Base-by-base conservation (phyloP, 1,139 yeast species). In the Debaryomyces fabryi region DNA sequence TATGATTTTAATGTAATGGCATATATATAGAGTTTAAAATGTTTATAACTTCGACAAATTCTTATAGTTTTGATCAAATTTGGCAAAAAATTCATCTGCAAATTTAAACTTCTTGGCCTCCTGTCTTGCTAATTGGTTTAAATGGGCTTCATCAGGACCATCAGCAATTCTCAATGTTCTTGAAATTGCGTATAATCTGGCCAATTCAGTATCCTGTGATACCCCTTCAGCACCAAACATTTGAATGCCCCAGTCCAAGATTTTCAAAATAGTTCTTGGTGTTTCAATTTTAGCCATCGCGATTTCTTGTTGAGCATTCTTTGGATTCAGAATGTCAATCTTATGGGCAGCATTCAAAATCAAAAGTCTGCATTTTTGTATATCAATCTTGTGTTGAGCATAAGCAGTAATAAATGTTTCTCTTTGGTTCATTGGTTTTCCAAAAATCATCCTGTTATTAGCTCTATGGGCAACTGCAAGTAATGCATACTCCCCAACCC, bases 141-240 rank as follows among this genome's bases (percentile, higher is more conserved):
- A 69, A 63, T 85, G 89, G 6, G 86, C 86, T 65, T 85, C 90
- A 67, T 85, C 90, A 2, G 91, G 90, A 7, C 90, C 89, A 62
- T 85, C 91, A 15, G 90, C 89, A 51, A 84, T 81, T 52, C 89
- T 71, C 50, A 85, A 73, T 36, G 86, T 82, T 63, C 90, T 74
- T 51, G 80, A 73, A 52, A 68, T 67, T 27, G 84, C 82, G 65
- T 79, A 85, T 69, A 79, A 67, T 52, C 76, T 65, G 1, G 88
- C 83, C 58, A 85, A 71, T 48, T 81, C 84, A 12, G 85, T 78
- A 55, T 85, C 90, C 63, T 83, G 85, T 29, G 79, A 74, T 13
- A 85, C 78, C 47, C 90, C 90, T 61, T 82, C 87, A 23, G 87
- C 89, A 15, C 91, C 90, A 65, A 71, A 81, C 60, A 82, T 78